Evolutionary conservation across 805 yeast species (phyloP), one percentile per base, ranked within the genome.

Genomic region (Pachysolen tannophilus): DNA sequence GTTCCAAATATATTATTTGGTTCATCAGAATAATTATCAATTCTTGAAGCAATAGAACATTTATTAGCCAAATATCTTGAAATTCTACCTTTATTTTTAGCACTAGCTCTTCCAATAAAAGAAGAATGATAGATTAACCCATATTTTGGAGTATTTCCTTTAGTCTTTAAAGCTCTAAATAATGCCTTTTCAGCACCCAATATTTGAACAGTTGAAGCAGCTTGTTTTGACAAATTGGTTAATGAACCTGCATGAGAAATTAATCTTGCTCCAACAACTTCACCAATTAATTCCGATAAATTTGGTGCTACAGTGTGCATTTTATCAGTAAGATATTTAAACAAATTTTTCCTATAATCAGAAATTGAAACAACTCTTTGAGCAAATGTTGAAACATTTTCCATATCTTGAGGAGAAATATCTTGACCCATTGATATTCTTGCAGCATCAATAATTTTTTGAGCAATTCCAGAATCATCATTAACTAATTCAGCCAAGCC

Each of bases 351-450:
- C 61, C 97, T 79, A 77, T 90, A 90, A 51, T 88, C 96, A 41
- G 92, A 75, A 54, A 92, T 75, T 40, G 87, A 82, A 33, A 84
- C 95, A 26, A 88, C 95, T 67, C 96, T 82, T 60, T 83, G 75
- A 41, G 98, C 98, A 61, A 92, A 92, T 24, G 90, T 76, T 46
- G 81, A 63, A 40, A 92, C 88, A 59, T 88, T 88, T 45, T 75
- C 77, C 92, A 92, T 85, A 63, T 92, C 98, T 58, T 81, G 79
- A 61, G 84, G 95, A 46, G 95, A 81, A 48, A 92, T 76, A 63
- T 92, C 98, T 68, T 90, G 97, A 62, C 98, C 98, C 98, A 92
- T 92, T 30, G 97, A 87, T 52, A 90, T 87, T 69, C 84, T 80
- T 44, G 97, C 95, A 49, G 94, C 88, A 60, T 86, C 95, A 51